Percentiles rank a stretch among this genome's conserved stretches.
Conservation (phyloP, 345 rosid genomes). For the Stellera chamaejasme region DNA sequence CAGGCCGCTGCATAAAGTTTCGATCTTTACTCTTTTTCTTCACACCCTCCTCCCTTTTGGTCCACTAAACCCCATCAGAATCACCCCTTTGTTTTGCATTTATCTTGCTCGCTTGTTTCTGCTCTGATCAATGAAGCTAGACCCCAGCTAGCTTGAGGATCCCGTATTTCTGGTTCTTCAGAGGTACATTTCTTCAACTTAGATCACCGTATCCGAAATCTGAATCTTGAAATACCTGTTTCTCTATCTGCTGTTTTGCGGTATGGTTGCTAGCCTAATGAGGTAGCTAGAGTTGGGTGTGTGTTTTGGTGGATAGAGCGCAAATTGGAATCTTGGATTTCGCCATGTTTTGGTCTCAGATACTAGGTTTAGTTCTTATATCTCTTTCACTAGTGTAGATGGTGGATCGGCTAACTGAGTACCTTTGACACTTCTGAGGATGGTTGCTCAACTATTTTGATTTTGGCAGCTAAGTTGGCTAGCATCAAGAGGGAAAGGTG, state of each 20-base stretch:
- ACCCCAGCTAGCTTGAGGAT: slow-evolving; percentile 4
- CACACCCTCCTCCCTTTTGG: slow-evolving; percentile 4
- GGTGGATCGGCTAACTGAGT: background rate
- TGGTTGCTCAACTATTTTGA: background rate
- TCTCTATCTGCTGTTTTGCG: background rate
- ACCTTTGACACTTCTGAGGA: background rate
- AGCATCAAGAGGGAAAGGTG: background rate
- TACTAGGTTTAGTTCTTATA: background rate
- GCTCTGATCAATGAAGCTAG: background rate
- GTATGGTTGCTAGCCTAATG: background rate
- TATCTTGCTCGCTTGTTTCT: background rate
- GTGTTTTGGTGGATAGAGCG: background rate
- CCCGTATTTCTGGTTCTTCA: slow-evolving; percentile 5
- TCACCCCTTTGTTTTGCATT: background rate
- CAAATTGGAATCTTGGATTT: slow-evolving; percentile 7
- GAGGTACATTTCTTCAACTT: slow-evolving; percentile 17
- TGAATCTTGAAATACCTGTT: background rate
- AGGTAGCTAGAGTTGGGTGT: background rate
- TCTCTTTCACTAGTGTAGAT: background rate
- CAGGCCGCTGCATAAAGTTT: slow-evolving; percentile 3
- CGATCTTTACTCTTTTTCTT: background rate
- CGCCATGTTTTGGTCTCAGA: slow-evolving; percentile 2
- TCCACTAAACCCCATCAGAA: too few relatives aligned
- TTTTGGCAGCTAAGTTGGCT: slow-evolving; percentile 4
- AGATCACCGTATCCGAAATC: background rate